Percentiles rank a stretch among this genome's conserved stretches.
Conservation (phyloP, 1,139 yeast genomes). For the Groenewaldozyma sp. region DNA sequence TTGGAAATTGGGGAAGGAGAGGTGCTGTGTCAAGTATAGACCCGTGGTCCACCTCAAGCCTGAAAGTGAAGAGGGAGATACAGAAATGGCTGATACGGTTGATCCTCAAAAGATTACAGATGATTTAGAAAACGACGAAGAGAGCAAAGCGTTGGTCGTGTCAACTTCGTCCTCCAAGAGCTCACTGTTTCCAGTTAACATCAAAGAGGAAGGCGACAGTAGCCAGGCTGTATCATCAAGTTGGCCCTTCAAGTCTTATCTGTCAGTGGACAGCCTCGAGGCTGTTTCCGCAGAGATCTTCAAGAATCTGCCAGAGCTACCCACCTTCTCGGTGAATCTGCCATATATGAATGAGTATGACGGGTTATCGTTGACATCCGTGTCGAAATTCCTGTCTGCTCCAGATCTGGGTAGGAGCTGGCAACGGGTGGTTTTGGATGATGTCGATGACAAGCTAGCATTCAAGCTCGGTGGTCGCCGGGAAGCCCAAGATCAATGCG, state of each 20-base stretch:
- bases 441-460: conserved; percentile 5
- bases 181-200: conserved; percentile 14
- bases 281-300: conserved; percentile 26
- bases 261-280: conserved; percentile 45
- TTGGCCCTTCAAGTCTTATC: conserved; percentile 48
- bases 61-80: background rate
- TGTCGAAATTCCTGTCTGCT: conserved; percentile 25
- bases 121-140: conserved; percentile 3
- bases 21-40: conserved; percentile 48
- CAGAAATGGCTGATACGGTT: background rate
- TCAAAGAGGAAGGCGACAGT: background rate
- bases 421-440: conserved; percentile 27
- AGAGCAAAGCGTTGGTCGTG: background rate
- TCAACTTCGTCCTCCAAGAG: conserved; percentile 5
- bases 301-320: conserved; percentile 19
- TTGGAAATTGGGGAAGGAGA: conserved; percentile 62
- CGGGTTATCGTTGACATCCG: conserved; percentile 25
- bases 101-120: background rate
- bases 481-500: background rate
- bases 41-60: conserved; percentile 28
- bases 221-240: background rate
- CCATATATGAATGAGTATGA: conserved; percentile 27
- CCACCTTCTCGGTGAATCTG: conserved; percentile 17
- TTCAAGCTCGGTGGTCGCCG: background rate
- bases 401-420: conserved; percentile 26